phyloP scores from a whole-genome alignment of 2,329 filamentous ascomycete species.

The Zymoseptoria ardabiliae region DNA sequence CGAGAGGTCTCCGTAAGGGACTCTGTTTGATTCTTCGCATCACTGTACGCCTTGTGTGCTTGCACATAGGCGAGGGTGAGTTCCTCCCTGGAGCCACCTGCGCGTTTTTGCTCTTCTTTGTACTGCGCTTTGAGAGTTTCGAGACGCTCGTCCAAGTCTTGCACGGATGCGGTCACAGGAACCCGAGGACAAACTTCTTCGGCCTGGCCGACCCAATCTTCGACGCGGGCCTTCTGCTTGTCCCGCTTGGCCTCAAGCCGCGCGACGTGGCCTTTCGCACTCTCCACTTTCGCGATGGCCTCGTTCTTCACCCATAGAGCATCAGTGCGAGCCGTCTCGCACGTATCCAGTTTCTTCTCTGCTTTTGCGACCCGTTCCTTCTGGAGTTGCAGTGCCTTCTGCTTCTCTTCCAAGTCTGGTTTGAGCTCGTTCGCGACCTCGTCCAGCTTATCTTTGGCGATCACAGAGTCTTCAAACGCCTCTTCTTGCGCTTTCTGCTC shows the following conservation, averaged over 20 bases:
- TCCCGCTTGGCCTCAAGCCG: slow-evolving; percentile 24
- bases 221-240: slow-evolving; percentile 24
- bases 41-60: slow-evolving; percentile 12
- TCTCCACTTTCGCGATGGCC: slow-evolving; percentile 24
- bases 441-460: slow-evolving; percentile 39
- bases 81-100: neutral
- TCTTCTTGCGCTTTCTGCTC: slow-evolving; percentile 37
- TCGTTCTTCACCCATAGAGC: slow-evolving; percentile 38
- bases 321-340: slow-evolving; percentile 28
- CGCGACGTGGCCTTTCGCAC: slow-evolving; percentile 26
- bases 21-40: slow-evolving; percentile 13
- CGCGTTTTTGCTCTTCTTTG: slow-evolving; percentile 1
- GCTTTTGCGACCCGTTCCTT: slow-evolving; percentile 25
- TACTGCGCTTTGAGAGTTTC: slow-evolving; percentile 1
- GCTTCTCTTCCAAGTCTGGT: slow-evolving; percentile 25
- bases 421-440: slow-evolving; percentile 28
- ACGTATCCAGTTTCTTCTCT: slow-evolving; percentile 23
- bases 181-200: slow-evolving; percentile 20
- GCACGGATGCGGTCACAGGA: slow-evolving; percentile 23
- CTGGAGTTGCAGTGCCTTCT: slow-evolving; percentile 21
- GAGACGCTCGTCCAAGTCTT: slow-evolving; percentile 21
- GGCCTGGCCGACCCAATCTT: slow-evolving; percentile 18
- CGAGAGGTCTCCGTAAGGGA: neutral
- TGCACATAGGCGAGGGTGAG: slow-evolving; percentile 1
- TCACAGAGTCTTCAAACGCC: slow-evolving; percentile 44